Conservation (phyloP, 768 basidiomycete species). For the Holtermanniella nyarrowii region DNA sequence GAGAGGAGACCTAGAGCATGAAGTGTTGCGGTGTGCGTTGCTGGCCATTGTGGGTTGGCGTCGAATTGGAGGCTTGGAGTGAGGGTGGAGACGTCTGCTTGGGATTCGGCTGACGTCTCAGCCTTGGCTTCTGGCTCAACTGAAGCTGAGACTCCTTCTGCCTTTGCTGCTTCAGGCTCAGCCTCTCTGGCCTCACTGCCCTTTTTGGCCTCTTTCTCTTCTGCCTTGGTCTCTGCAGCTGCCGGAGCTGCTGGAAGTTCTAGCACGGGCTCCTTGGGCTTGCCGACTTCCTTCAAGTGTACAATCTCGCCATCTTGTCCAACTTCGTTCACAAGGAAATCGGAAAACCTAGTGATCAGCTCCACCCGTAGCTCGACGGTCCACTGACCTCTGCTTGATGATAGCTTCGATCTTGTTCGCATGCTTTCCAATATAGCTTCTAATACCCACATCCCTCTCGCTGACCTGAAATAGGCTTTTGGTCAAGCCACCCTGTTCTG, state of each 20-base stretch:
- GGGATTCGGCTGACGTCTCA: conserved; percentile 45
- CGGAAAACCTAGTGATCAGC: conserved; percentile 64
- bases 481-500: neutral
- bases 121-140: conserved; percentile 52
- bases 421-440: conserved; percentile 65
- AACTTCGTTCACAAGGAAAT: conserved; percentile 91
- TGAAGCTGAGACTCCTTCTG: conserved; percentile 2
- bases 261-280: conserved; percentile 50
- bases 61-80: conserved; percentile 26
- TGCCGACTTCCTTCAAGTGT: conserved; percentile 65
- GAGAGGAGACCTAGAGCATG: conserved; percentile 51
- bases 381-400: conserved; percentile 82
- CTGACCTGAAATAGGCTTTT: conserved; percentile 5
- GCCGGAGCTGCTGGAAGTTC: conserved; percentile 30
- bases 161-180: conserved; percentile 15
- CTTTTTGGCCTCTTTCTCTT: conserved; percentile 9
- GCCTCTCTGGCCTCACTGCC: conserved; percentile 41
- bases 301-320: conserved; percentile 68
- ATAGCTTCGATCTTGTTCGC: conserved; percentile 73
- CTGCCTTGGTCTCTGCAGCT: conserved; percentile 4
- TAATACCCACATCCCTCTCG: conserved; percentile 81
- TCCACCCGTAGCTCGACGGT: neutral
- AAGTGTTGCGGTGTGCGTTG: conserved; percentile 43
- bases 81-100: conserved; percentile 15
- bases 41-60: conserved; percentile 20